Base-by-base conservation (phyloP, 805 yeast genomes). In the Candida stauntonica region DNA sequence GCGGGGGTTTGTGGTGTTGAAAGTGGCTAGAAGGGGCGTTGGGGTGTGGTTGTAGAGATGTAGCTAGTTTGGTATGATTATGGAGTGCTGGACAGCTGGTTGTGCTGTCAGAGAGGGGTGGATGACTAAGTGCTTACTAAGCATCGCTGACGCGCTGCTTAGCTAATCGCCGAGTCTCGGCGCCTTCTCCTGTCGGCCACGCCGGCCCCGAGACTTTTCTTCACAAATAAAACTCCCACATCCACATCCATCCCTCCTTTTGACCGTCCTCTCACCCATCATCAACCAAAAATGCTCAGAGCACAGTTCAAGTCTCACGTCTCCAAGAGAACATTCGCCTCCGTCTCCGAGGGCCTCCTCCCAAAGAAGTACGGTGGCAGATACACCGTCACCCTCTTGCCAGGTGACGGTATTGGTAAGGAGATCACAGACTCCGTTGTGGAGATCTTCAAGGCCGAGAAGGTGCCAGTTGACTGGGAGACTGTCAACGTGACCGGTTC, bases 371-470 rank as follows among this genome's bases (percentile, higher is more conserved):
- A 86, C 69, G 98, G 98, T 54, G 96, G 96, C 47, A 81, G 81
- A 62, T 89, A 78, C 74, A 85, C 91, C 37, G 96, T 93, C 42
- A 91, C 99, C 35, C 74, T 91, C 63, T 82, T 91, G 54, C 98
- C 98, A 43, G 96, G 99, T 68, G 99, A 91, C 62, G 98, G 98
- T 77, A 84, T 89, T 52, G 99, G 99, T 66, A 82, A 81, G 60
- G 96, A 89, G 71, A 86, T 89, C 62, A 83, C 98, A 43, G 91
- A 85, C 64, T 84, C 97, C 18, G 99, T 91, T 45, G 81, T 84
- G 64, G 77, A 86, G 52, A 85, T 91, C 62, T 91, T 91, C 74
- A 75, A 80, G 61, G 77, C 86, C 47, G 88, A 85, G 67, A 79
- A 77, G 51, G 83, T 93, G 31, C 99, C 99, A 52, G 81, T 91